These are phyloP conservation scores for Colletotrichum endophyticum DNA, from an alignment of 2,329 filamentous ascomycete species.

Conservation along the genomic window DNA sequence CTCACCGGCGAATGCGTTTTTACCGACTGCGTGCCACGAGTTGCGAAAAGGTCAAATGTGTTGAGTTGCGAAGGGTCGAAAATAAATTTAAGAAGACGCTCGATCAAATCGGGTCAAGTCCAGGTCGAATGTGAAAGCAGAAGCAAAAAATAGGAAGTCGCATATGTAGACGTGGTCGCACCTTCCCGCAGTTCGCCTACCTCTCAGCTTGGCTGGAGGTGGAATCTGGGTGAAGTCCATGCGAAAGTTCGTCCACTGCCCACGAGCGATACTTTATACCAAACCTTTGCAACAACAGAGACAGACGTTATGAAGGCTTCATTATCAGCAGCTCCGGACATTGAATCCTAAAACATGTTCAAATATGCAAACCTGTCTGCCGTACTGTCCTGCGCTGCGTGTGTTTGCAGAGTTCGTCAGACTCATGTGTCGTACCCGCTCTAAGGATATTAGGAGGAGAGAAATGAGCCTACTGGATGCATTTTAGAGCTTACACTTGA, in stretches of 20 bases:
- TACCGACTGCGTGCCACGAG: rapidly evolving
- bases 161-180: background rate
- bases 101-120: background rate
- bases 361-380: too few relatives aligned
- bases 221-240: background rate
- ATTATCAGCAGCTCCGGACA: too few relatives aligned
- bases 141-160: background rate
- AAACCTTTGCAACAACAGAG: background rate
- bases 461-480: too few relatives aligned
- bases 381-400: too few relatives aligned
- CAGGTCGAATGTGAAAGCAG: background rate
- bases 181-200: background rate
- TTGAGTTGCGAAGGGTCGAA: background rate
- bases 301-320: background rate
- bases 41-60: background rate
- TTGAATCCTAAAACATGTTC: too few relatives aligned
- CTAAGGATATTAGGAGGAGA: too few relatives aligned
- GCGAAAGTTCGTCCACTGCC: background rate
- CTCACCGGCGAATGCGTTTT: rapidly evolving
- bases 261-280: background rate
- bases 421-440: too few relatives aligned
- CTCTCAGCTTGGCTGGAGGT: background rate
- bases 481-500: too few relatives aligned
- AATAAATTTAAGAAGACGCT: background rate
- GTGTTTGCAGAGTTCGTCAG: too few relatives aligned